Evolutionary conservation across 352 stramenopile genomes (phyloP), one percentile per base, ranked within the genome.

Genomic region (Phytophthora kernoviae): DNA sequence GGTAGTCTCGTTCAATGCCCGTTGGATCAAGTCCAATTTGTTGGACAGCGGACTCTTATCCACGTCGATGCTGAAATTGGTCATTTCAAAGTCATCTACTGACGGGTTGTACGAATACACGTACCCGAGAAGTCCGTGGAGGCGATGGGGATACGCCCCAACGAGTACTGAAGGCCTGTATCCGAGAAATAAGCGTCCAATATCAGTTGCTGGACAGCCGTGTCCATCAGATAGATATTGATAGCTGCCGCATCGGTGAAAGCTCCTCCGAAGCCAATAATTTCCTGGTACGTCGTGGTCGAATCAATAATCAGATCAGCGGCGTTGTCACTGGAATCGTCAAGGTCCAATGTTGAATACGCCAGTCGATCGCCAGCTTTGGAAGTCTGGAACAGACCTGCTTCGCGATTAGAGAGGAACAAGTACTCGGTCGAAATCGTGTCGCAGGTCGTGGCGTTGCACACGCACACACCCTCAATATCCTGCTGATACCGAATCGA

Each of bases 231-330:
- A 54, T 77, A 74, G 26, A 95, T 60, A 58, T 90, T 88, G 54
- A 86, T 81, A 24, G 81, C 68, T 36, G 78, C 62, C 1, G 79
- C 58, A 44, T 96, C 87, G 4, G 86, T 94, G 70, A 94, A 94
- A 4, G 85, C 81, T 10, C 83, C 86, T 22, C 85, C 85, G 51
- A 95, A 94, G 15, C 81, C 86, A 15, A 89, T 58, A 17, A 95
- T 88, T 27, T 78, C 54, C 58, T 94, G 73, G 57, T 75, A 80
- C 50, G 39, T 79, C 36, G 57, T 71, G 1, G 34, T 53, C 22
- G 54, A 51, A 44, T 78, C 52, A 21, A 78, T 61, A 12, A 55
- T 41, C n/a, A 85, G 34, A 30, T 79, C 65, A 2, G 52, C 51
- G 0, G 47, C 41, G 11, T 37, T 24, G 30, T 62, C 47, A 15